These are phyloP conservation scores for Royoungia palumana DNA, from an alignment of 768 basidiomycete genomes.

Conservation along the genomic window DNA sequence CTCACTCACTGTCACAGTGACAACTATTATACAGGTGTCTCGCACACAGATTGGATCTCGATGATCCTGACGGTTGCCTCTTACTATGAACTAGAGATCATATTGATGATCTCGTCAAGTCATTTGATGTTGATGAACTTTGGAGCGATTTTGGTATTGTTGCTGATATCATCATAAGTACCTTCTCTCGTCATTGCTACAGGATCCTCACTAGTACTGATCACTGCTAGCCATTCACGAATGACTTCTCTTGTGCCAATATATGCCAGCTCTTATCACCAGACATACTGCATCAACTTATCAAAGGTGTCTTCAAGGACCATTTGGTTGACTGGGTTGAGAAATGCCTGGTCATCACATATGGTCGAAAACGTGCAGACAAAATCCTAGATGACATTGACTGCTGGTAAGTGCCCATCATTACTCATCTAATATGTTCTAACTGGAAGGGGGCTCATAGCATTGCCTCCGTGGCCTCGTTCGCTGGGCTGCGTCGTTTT, in stretches of 20 bases:
- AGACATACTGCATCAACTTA: not conserved
- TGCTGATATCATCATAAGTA: conserved; percentile 6
- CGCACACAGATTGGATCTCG: too few relatives aligned
- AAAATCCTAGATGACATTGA: conserved; percentile 31
- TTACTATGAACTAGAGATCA: too few relatives aligned
- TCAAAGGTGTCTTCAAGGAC: not conserved
- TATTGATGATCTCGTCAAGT: too few relatives aligned
- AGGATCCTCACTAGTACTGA: too few relatives aligned
- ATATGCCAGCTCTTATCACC: conserved; percentile 22
- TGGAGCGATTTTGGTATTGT: conserved; percentile 29
- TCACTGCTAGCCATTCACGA: conserved; percentile 29
- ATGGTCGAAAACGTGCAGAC: not conserved
- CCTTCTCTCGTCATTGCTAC: too few relatives aligned
- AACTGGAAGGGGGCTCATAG: too few relatives aligned
- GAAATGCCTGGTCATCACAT: not conserved
- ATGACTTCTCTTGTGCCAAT: conserved; percentile 28
- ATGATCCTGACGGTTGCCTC: too few relatives aligned
- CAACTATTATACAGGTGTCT: too few relatives aligned
- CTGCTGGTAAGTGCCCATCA: conserved; percentile 9
- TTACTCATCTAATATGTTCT: too few relatives aligned
- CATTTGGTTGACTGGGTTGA: not conserved
- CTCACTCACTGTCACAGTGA: too few relatives aligned
- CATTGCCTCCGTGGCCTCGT: conserved; percentile 27
- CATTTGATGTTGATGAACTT: too few relatives aligned
- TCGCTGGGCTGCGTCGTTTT: conserved; percentile 28